A percentile compares a stretch with the other conserved stretches of the same genome.
These are phyloP conservation scores for Phytophthora cajani DNA, from an alignment of 352 stramenopile genomes.

Conservation along the genomic window DNA sequence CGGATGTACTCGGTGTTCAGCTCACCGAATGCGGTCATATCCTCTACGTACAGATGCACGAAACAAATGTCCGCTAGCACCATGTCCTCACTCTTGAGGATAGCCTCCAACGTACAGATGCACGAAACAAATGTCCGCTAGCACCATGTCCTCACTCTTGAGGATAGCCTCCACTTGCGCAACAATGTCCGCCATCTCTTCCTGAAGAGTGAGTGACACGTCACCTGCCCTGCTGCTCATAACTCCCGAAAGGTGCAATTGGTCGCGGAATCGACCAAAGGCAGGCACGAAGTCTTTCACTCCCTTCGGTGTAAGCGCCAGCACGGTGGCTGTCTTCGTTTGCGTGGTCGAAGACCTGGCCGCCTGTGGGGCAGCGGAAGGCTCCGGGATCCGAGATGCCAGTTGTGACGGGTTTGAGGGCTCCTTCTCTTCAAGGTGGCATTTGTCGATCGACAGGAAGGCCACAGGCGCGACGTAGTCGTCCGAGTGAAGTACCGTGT, in stretches of 20 bases:
- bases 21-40: constrained; percentile 94
- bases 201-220: constrained; percentile 48
- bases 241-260: constrained; percentile 71
- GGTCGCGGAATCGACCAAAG: constrained; percentile 61
- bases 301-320: constrained; percentile 24
- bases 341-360: neutral
- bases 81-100: constrained; percentile 53
- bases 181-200: constrained; percentile 74
- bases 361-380: constrained; percentile 1
- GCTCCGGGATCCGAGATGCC: constrained; percentile 41
- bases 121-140: constrained; percentile 95
- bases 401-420: constrained; percentile 41
- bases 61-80: constrained; percentile 93
- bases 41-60: constrained; percentile 96
- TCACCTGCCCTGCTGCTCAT: constrained; percentile 47
- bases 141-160: constrained; percentile 48
- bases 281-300: constrained; percentile 32
- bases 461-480: constrained; percentile 93
- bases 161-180: constrained; percentile 49
- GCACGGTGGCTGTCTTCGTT: constrained; percentile 29
- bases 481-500: constrained; percentile 93
- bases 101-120: constrained; percentile 78
- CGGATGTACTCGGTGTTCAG: constrained; percentile 96
- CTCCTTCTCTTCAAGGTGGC: constrained; percentile 91
- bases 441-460: constrained; percentile 92